Evolutionary conservation across 2,329 filamentous ascomycete genomes (phyloP), one percentile per base, ranked within the genome.

Genomic region (Xenoacremonium recifei): DNA sequence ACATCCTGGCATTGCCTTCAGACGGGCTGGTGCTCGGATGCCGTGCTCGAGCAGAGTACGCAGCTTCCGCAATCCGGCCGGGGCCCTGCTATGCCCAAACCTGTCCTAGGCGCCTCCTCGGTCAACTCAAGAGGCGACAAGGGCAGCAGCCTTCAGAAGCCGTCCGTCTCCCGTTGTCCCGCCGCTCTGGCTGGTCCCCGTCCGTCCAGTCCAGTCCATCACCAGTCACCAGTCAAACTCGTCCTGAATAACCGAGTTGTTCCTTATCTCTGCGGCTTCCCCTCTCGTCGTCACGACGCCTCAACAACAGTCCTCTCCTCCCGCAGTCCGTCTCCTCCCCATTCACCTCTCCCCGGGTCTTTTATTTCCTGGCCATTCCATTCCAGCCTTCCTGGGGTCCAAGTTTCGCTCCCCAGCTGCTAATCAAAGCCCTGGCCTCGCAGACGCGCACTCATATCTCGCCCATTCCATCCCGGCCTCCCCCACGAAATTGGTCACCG

Each of bases 401-500:
- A 31, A 6, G 29, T 7, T 20, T 20, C 16, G 9, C 32, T 32
- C 32, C 18, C 15, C 32, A 27, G 23, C 9, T 9, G 23, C 30
- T 32, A 32, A 10, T 11, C 23, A 15, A 10, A 32, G 9, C 37
- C 37, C 30, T 41, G 52, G 50, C 47, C 50, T 43, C 49, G 45
- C 43, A 48, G 50, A 44, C 48, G 53, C 41, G 43, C 27, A 19
- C 27, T 23, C 32, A n/a, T 41, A 43, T 43, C 39, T 43, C 36
- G 33, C 47, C 50, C 54, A 34, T 34, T 34, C 32, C 32, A 19
- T 31, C 29, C 6, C 32, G 32, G 35, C 35, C 35, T 49, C 47
- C 54, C 50, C 54, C 54, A 57, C 54, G 54, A 57, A 54, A 47
- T 53, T 56, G 54, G 54, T 57, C 54, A 57, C 54, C 54, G 54